Conservation (phyloP, 2,329 filamentous ascomycete species). For the Pseudocercospora fijiensis region DNA sequence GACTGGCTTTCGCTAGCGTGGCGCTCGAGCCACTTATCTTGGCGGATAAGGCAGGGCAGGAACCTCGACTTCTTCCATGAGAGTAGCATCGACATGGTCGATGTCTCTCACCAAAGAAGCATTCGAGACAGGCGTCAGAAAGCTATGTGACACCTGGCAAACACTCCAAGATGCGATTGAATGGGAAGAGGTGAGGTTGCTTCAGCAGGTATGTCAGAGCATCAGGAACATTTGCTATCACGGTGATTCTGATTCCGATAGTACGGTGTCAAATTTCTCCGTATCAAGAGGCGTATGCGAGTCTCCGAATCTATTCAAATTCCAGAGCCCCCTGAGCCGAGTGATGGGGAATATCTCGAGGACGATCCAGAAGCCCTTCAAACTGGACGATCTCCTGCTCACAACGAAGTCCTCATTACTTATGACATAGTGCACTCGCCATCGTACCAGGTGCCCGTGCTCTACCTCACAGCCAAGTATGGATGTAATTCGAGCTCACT, state of each 20-base stretch:
- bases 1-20: neutral
- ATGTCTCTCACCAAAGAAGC: neutral
- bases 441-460: conserved; percentile 47
- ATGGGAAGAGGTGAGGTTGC: conserved; percentile 6
- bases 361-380: conserved; percentile 10
- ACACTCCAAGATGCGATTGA: neutral
- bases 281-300: neutral
- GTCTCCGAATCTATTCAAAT: neutral
- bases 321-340: neutral
- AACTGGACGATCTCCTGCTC: neutral
- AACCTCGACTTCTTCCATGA: neutral
- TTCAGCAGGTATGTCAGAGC: conserved; percentile 1
- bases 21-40: neutral
- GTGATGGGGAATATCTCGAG: neutral
- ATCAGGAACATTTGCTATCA: neutral
- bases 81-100: neutral
- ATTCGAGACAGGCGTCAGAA: neutral
- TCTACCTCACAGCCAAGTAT: conserved; percentile 43
- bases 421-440: conserved; percentile 48
- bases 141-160: conserved; percentile 2
- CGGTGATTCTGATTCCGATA: neutral
- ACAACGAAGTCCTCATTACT: neutral
- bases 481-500: neutral
- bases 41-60: neutral
- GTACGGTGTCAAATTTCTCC: neutral